A percentile compares a stretch with the other conserved stretches of the same genome.
phyloP scores from a whole-genome alignment of 768 basidiomycete species.

The Termitomyces sp. region DNA sequence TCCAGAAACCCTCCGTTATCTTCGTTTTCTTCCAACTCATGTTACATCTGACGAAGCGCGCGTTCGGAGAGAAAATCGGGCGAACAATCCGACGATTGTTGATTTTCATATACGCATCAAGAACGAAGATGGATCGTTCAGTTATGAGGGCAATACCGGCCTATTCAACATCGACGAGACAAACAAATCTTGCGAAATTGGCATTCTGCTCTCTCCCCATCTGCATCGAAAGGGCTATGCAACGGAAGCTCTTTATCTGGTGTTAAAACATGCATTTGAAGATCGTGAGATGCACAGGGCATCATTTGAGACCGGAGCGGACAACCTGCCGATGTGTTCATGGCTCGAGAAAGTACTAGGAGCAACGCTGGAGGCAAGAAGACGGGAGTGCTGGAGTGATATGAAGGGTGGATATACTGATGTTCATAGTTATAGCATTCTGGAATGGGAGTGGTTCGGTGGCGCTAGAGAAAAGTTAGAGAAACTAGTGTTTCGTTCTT shows the following conservation, averaged over 20 bases:
- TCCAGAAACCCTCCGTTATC: slow-evolving; percentile 30
- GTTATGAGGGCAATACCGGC: slow-evolving; percentile 31
- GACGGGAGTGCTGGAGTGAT: slow-evolving; percentile 36
- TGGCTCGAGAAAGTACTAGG: slow-evolving; percentile 40
- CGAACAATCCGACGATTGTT: slow-evolving; percentile 22
- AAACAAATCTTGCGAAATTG: slow-evolving; percentile 32
- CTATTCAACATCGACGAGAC: slow-evolving; percentile 31
- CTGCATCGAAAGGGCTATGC: slow-evolving; percentile 31
- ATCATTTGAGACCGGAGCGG: slow-evolving; percentile 32
- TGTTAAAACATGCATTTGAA: slow-evolving; percentile 36
- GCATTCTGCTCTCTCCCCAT: slow-evolving; percentile 33
- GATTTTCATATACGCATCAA: slow-evolving; percentile 32
- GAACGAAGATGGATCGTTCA: slow-evolving; percentile 17
- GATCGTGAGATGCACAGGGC: slow-evolving; percentile 34
- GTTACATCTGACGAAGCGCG: slow-evolving; percentile 30
- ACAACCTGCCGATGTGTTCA: slow-evolving; percentile 37
- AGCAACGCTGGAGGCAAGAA: slow-evolving; percentile 29
- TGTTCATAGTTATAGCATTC: slow-evolving; percentile 34
- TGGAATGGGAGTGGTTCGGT: slow-evolving; percentile 36
- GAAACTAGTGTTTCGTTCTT: slow-evolving; percentile 3
- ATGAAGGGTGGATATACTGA: slow-evolving; percentile 28
- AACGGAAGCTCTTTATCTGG: slow-evolving; percentile 37
- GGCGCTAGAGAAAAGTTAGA: slow-evolving; percentile 27
- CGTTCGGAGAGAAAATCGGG: slow-evolving; percentile 26
- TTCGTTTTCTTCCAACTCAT: slow-evolving; percentile 31